Percentiles rank a stretch among this genome's conserved stretches.
phyloP scores from a whole-genome alignment of 192 early-diverging fungal species.

The Backusella australiensis region DNA sequence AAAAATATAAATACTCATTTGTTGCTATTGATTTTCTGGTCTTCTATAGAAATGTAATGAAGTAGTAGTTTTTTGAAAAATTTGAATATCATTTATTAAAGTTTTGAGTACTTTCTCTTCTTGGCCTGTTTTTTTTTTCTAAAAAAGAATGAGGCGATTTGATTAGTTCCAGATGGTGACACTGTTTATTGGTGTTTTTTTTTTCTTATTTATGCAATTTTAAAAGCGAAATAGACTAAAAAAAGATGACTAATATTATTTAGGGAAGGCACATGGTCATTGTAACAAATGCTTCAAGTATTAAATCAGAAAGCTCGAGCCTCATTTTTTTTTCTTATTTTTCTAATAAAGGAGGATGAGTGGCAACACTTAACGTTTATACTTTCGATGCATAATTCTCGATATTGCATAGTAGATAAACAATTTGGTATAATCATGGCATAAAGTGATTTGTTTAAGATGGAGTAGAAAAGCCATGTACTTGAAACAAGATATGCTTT shows the following conservation, averaged over 20 bases:
- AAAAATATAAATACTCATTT: too few species aligned
- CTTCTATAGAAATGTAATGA: too few species aligned
- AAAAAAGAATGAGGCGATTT: background rate
- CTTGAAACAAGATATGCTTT: background rate
- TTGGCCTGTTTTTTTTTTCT: background rate
- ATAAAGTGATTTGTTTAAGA: background rate
- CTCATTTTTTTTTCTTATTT: background rate
- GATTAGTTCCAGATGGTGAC: background rate
- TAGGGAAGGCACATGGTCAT: background rate
- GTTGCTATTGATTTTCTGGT: too few species aligned
- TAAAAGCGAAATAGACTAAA: background rate
- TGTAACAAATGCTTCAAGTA: background rate
- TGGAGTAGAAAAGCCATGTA: background rate
- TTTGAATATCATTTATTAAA: too few species aligned
- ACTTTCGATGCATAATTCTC: background rate
- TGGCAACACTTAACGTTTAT: background rate
- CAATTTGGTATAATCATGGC: background rate
- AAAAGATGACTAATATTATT: slow-evolving; percentile 4
- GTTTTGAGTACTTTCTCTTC: background rate
- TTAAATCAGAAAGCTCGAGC: background rate
- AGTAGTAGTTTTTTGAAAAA: too few species aligned
- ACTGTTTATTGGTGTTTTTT: background rate
- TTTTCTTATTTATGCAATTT: background rate
- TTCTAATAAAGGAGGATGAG: background rate
- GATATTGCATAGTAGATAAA: background rate